These are phyloP conservation scores for Oryza glumipatula DNA, from an alignment of 176 grass and related monocot genomes.

Conservation along the genomic window DNA sequence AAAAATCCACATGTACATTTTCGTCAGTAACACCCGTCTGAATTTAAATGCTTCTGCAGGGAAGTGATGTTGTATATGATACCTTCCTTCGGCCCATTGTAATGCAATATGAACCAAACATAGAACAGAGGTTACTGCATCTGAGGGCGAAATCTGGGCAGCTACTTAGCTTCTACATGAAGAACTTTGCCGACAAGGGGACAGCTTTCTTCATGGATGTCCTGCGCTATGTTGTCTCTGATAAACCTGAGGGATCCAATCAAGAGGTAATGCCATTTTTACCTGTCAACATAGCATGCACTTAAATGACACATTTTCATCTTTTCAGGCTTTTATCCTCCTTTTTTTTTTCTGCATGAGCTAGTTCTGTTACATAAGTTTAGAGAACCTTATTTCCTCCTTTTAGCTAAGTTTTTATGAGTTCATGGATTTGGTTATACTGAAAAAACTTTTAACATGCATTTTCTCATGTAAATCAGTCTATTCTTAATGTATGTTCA, in stretches of 20 bases:
- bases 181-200: slow-evolving; percentile 87
- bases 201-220: slow-evolving; percentile 76
- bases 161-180: slow-evolving; percentile 75
- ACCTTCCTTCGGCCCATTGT: slow-evolving; percentile 86
- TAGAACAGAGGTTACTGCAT: slow-evolving; percentile 74
- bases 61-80: slow-evolving; percentile 85
- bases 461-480: slow-evolving; percentile 10
- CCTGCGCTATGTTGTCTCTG: slow-evolving; percentile 67
- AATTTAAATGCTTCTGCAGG: slow-evolving; percentile 53
- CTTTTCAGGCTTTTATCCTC: background rate
- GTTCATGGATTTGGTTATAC: background rate
- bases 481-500: slow-evolving; percentile 6
- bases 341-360: background rate
- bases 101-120: slow-evolving; percentile 97
- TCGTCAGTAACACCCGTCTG: background rate
- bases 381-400: background rate
- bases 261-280: slow-evolving; percentile 44
- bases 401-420: slow-evolving; percentile 14
- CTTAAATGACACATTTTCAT: background rate
- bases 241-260: slow-evolving; percentile 55
- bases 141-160: slow-evolving; percentile 79
- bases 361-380: background rate
- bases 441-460: slow-evolving; percentile 17
- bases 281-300: slow-evolving; percentile 26
- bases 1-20: background rate